These are phyloP conservation scores for Trametes gibbosa DNA, from an alignment of 768 basidiomycete species.

Conservation along the genomic window DNA sequence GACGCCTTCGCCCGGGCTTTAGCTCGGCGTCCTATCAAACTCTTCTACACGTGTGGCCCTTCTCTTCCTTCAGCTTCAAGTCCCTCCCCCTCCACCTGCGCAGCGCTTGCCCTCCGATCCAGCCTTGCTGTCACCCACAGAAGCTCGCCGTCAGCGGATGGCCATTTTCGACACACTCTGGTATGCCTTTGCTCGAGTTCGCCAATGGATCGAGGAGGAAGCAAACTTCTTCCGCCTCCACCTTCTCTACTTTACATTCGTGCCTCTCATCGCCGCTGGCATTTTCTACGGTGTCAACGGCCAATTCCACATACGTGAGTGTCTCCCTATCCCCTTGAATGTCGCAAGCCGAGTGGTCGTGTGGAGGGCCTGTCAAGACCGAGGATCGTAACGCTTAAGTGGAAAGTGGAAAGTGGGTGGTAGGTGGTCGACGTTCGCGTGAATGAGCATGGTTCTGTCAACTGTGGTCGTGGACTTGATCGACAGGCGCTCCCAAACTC, in stretches of 20 bases:
- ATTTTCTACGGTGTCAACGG: conserved; percentile 71
- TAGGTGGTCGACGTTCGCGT: too few species aligned
- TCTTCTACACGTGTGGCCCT: neutral
- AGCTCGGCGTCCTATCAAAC: neutral
- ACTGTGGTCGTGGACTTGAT: too few species aligned
- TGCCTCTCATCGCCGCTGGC: conserved; percentile 57
- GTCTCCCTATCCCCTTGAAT: neutral
- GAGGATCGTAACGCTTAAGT: too few species aligned
- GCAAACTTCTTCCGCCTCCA: conserved; percentile 56
- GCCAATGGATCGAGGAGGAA: conserved; percentile 23
- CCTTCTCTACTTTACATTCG: conserved; percentile 46
- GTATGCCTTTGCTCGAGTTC: conserved; percentile 4
- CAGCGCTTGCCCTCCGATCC: neutral
- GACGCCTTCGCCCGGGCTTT: neutral
- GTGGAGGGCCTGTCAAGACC: neutral
- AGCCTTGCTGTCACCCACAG: neutral
- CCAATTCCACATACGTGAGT: conserved; percentile 33
- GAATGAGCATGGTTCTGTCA: too few species aligned
- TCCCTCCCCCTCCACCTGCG: neutral
- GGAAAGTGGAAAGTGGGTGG: too few species aligned
- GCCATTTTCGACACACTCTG: conserved; percentile 5
- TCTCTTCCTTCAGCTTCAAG: neutral
- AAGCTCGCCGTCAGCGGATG: neutral
- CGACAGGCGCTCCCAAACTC: too few species aligned
- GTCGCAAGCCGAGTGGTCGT: neutral